Evolutionary conservation across 2,329 filamentous ascomycete genomes (phyloP).

Genomic region (Arthrobotrys musiformis): DNA sequence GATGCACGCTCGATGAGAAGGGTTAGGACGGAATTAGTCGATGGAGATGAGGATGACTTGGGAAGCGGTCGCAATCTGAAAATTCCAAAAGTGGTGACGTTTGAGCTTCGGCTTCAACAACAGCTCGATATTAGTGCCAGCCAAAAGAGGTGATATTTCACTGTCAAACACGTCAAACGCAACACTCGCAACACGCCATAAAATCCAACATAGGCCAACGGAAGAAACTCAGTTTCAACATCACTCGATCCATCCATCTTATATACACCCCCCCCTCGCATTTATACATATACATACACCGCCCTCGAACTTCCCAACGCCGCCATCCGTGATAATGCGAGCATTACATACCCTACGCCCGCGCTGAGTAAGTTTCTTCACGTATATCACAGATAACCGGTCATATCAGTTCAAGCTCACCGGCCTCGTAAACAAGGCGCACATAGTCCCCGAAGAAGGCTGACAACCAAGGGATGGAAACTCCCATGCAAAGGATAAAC

Average conservation of each 20-base stretch:
- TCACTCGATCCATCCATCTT: no score
- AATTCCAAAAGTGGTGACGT: slow-evolving; percentile 40
- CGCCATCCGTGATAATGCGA: no score
- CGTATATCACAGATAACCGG: no score
- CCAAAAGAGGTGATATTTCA: neutral
- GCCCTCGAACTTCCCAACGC: no score
- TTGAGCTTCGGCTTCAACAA: slow-evolving; percentile 31
- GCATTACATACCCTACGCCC: no score
- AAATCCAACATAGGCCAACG: neutral
- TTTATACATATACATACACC: no score
- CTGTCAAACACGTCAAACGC: slow-evolving; percentile 22
- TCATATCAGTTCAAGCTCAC: no score
- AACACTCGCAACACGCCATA: slow-evolving; percentile 4
- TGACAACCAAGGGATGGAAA: neutral
- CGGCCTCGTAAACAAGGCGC: neutral
- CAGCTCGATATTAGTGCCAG: neutral
- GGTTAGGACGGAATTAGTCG: slow-evolving; percentile 1
- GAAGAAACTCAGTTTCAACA: no score
- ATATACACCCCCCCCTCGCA: no score
- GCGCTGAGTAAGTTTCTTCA: no score
- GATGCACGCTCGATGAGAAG: slow-evolving; percentile 10
- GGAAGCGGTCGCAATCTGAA: slow-evolving; percentile 38
- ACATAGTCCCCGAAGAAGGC: neutral
- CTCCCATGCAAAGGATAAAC: neutral
- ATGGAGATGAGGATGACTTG: slow-evolving; percentile 29